Conservation (phyloP, 2,329 filamentous ascomycete genomes). For the Diaporthe vaccinii region DNA sequence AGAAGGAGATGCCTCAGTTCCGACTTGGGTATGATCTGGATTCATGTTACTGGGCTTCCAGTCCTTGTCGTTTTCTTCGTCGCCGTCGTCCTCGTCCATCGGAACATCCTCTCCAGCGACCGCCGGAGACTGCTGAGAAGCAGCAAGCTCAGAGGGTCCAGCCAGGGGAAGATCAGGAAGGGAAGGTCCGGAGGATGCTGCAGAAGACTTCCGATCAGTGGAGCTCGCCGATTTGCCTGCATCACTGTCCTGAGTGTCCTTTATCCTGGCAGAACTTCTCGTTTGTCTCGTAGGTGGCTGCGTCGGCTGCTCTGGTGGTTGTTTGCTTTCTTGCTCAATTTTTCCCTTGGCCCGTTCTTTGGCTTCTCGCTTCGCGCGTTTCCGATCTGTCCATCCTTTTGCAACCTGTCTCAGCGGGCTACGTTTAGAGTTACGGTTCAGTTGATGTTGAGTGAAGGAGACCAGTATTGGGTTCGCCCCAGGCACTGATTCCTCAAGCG, state of each 20-base stretch:
- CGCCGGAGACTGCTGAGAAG: neutral
- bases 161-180: neutral
- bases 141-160: neutral
- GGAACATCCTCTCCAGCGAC: neutral
- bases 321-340: neutral
- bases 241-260: neutral
- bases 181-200: neutral
- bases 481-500: neutral
- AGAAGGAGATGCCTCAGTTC: neutral
- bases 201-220: neutral
- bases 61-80: neutral
- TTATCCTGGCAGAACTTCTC: constrained; percentile 10
- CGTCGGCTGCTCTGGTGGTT: neutral
- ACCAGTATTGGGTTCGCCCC: constrained; percentile 7
- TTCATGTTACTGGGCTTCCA: neutral
- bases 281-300: constrained; percentile 6
- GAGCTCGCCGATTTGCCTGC: neutral
- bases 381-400: constrained; percentile 3
- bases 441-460: neutral
- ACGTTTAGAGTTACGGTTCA: constrained; percentile 16
- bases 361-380: neutral
- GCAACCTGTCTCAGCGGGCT: constrained; percentile 29
- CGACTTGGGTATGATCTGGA: neutral
- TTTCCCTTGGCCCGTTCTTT: constrained; percentile 3
- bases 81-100: constrained; percentile 1